Conservation (phyloP, 768 basidiomycete species). For the Xerocomellus amylosporus region DNA sequence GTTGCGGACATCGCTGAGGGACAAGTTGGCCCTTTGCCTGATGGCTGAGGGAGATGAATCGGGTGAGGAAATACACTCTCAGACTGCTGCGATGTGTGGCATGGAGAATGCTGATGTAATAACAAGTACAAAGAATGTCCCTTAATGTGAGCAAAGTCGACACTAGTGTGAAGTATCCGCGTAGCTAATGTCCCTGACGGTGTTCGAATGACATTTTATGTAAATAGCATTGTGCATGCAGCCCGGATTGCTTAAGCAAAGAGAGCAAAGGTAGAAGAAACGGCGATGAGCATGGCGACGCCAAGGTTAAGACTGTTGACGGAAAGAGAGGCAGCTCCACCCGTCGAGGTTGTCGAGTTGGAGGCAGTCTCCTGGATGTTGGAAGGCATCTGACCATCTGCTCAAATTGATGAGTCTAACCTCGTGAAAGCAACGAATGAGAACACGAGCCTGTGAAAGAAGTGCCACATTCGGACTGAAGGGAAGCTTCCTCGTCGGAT, state of each 20-base stretch:
- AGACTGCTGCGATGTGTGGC: neutral
- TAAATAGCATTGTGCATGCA: neutral
- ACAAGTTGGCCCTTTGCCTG: neutral
- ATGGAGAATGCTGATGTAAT: constrained; percentile 23
- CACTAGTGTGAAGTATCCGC: neutral
- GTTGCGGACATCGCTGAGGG: constrained; percentile 27
- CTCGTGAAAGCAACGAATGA: neutral
- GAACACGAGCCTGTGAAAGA: constrained; percentile 49
- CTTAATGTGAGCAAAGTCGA: neutral
- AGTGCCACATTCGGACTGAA: constrained; percentile 44
- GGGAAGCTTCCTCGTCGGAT: constrained; percentile 22
- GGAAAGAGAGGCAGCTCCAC: constrained; percentile 23
- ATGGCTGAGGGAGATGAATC: neutral
- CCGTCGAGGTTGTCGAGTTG: constrained; percentile 21
- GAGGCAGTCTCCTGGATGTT: constrained; percentile 22
- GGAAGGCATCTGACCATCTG: constrained; percentile 34
- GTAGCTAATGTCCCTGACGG: neutral
- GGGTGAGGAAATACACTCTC: neutral
- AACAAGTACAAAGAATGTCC: neutral
- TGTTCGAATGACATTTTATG: neutral
- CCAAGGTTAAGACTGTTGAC: constrained; percentile 24
- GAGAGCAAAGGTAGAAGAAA: constrained; percentile 35
- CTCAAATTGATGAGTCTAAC: constrained; percentile 1
- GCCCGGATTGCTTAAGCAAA: constrained; percentile 29
- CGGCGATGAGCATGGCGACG: constrained; percentile 28